Base-by-base conservation (phyloP, 345 rosid genomes). In the Viola odorata region DNA sequence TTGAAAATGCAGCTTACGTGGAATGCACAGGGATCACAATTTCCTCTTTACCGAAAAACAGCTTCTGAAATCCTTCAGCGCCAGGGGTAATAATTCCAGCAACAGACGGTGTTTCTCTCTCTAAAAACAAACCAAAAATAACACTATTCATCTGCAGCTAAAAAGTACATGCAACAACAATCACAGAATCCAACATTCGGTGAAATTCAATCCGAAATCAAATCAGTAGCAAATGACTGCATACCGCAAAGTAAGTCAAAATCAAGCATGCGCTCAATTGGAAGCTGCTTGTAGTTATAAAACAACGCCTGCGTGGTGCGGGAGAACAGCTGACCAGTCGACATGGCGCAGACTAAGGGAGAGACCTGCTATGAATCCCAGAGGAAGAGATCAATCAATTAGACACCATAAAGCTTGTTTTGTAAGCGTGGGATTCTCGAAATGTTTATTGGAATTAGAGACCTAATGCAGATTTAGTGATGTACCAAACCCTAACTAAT, bases 191-290 rank as follows among this genome's bases (percentile, higher is more conserved):
- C 12, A 9, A 10, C 5, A 47, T 47, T n/a, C 45, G 11, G 13
- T n/a, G 7, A 47, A 47, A 47, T 44, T 3, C 7, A 11, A 32
- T 12, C 41, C 11, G 8, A 58, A 14, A 6, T 23, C 32, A 60
- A 63, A 48, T 16, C 37, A 37, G 10, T 36, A 40, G 41, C 36
- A 32, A 55, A 69, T 1, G 40, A 59, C 1, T 64, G 6, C 81
- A 38, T 40, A 89, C 98, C 98, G 45, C 98, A 92, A 44, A 92
- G 96, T 78, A 92, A 92, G 78, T 92, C 98, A 64, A 92, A 92
- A 82, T 92, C 97, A 74, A 92, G 98, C 98, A 89, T 92, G 67
- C 98, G 96, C 69, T 92, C 97, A 60, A 92, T 80, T 1, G 98
- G 98, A 61, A 87, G 97, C 74, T 83, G 96, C 86, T 92, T 92